These are phyloP conservation scores for Corymbia calophylla DNA, from an alignment of 441 rosid species.

Conservation along the genomic window DNA sequence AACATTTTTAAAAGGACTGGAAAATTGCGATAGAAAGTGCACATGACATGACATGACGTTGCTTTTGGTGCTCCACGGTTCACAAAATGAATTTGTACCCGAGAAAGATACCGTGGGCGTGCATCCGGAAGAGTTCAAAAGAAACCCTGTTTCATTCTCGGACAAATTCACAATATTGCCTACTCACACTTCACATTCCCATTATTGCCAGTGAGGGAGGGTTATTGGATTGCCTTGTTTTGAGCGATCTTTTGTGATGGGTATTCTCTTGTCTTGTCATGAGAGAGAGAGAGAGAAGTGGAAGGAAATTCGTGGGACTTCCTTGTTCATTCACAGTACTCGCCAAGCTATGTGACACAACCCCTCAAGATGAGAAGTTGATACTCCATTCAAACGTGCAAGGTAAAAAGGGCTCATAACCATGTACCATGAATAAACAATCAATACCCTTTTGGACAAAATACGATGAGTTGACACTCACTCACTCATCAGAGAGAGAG, in stretches of 20 bases:
- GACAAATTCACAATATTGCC: background rate
- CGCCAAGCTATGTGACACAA: background rate
- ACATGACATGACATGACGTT: conserved; percentile 19
- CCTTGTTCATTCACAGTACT: background rate
- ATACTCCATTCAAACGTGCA: background rate
- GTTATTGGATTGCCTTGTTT: background rate
- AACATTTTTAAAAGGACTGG: background rate
- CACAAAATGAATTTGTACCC: background rate
- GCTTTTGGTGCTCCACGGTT: background rate
- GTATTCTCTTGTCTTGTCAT: conserved; percentile 11
- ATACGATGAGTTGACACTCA: background rate
- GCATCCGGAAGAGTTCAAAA: background rate
- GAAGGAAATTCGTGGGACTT: background rate
- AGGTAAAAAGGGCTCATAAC: background rate
- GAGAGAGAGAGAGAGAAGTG: conserved; percentile 13
- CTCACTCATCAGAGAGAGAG: conserved; percentile 1
- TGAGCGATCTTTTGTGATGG: background rate
- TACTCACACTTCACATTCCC: background rate
- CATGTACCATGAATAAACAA: background rate
- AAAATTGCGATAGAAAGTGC: background rate
- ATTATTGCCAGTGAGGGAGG: background rate
- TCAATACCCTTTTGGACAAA: background rate
- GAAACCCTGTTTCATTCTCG: background rate
- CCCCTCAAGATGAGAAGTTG: background rate
- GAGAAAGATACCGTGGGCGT: background rate